Percentiles rank a stretch among this genome's conserved stretches.
phyloP scores from a whole-genome alignment of 768 basidiomycete genomes.

The Dendrothele bispora region DNA sequence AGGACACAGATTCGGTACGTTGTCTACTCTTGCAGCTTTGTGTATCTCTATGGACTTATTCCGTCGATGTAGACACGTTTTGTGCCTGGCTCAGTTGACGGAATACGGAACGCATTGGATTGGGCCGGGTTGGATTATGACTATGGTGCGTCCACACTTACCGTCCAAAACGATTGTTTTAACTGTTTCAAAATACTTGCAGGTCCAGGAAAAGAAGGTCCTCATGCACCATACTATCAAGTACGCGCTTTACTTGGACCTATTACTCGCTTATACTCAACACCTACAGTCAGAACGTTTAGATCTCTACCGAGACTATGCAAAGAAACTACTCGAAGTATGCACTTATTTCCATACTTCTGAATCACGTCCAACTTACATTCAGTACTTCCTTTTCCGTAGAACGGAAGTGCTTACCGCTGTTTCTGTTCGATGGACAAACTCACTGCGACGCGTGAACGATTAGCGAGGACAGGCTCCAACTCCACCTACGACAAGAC shows the following conservation, averaged over 20 bases:
- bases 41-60: background rate
- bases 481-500: constrained; percentile 84
- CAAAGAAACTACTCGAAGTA: constrained; percentile 77
- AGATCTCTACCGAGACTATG: constrained; percentile 78
- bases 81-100: constrained; percentile 84
- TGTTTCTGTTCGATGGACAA: constrained; percentile 88
- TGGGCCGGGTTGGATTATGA: constrained; percentile 96
- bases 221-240: constrained; percentile 86
- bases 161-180: background rate
- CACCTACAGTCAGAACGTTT: constrained; percentile 80
- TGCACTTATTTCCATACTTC: constrained; percentile 7
- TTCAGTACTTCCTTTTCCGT: background rate
- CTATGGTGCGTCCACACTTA: constrained; percentile 60
- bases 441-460: constrained; percentile 66
- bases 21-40: background rate
- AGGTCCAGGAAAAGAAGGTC: constrained; percentile 81
- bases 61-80: constrained; percentile 58
- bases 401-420: constrained; percentile 90
- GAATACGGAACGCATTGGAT: constrained; percentile 68
- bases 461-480: constrained; percentile 70
- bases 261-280: background rate
- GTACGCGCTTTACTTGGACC: constrained; percentile 35
- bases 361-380: background rate
- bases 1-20: constrained; percentile 91
- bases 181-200: background rate